Evolutionary conservation across 1,284 basidiomycete species (phyloP).

Genomic region (Butyriboletus appendiculatus): DNA sequence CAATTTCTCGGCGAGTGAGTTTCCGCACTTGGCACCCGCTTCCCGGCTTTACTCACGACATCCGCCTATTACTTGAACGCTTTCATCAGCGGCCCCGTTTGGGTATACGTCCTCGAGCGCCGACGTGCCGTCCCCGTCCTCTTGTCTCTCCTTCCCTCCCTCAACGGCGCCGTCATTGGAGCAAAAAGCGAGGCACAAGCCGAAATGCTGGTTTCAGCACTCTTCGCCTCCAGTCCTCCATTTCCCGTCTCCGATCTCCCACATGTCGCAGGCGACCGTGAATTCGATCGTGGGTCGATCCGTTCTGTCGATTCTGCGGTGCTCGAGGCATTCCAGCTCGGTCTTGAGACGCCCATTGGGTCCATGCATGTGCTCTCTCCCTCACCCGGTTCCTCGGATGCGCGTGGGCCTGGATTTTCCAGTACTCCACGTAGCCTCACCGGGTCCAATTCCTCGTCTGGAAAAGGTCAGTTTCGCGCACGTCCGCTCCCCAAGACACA

Average conservation of each 20-base stretch:
- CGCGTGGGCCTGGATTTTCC: slow-evolving; percentile 22
- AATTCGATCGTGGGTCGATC: slow-evolving; percentile 43
- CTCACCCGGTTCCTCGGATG: slow-evolving; percentile 38
- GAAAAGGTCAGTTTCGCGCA: slow-evolving; percentile 63
- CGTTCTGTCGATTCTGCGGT: slow-evolving; percentile 49
- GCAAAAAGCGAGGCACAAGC: slow-evolving; percentile 62
- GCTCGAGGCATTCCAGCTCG: slow-evolving; percentile 45
- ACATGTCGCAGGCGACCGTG: slow-evolving; percentile 37
- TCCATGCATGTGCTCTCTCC: slow-evolving; percentile 46
- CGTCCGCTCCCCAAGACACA: slow-evolving; percentile 67
- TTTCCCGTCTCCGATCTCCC: slow-evolving; percentile 71
- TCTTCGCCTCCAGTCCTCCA: slow-evolving; percentile 78
- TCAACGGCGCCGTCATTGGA: slow-evolving; percentile 74
- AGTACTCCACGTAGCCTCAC: slow-evolving; percentile 20
- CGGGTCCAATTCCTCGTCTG: slow-evolving; percentile 34
- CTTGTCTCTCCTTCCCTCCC: slow-evolving; percentile 68
- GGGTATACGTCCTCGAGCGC: slow-evolving; percentile 84
- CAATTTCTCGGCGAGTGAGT: slow-evolving; percentile 72
- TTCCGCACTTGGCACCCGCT: slow-evolving; percentile 1
- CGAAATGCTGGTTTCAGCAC: slow-evolving; percentile 71
- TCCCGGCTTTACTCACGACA: slow-evolving; percentile 5
- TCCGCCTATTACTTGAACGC: slow-evolving; percentile 1
- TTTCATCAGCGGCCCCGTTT: slow-evolving; percentile 67
- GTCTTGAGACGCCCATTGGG: slow-evolving; percentile 41
- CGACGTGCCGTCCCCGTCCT: slow-evolving; percentile 75